These are phyloP conservation scores for Pythium aristosporum DNA, from an alignment of 352 stramenopile species.

Conservation along the genomic window DNA sequence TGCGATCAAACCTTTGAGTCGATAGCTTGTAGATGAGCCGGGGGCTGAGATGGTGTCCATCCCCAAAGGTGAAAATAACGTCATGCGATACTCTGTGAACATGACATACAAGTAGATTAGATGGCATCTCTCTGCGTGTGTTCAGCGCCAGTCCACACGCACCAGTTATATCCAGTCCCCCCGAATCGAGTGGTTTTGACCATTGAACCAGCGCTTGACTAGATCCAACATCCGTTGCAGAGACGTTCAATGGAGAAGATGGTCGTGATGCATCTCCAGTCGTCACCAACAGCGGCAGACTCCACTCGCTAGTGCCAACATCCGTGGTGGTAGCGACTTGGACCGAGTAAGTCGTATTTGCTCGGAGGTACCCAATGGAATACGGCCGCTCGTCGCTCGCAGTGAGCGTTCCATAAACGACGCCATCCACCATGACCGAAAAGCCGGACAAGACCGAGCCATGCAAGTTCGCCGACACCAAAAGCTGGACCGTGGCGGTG, in stretches of 20 bases:
- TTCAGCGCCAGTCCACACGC: background rate
- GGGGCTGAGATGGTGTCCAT: slow-evolving; percentile 21
- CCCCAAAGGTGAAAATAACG: slow-evolving; percentile 4
- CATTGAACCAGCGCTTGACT: slow-evolving; percentile 40
- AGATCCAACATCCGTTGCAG: slow-evolving; percentile 33
- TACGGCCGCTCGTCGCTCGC: slow-evolving; percentile 29
- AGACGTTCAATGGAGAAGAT: slow-evolving; percentile 32
- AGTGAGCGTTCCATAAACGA: slow-evolving; percentile 20
- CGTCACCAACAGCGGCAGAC: slow-evolving; percentile 20
- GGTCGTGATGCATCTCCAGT: slow-evolving; percentile 34
- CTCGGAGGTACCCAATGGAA: slow-evolving; percentile 31
- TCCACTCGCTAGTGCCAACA: slow-evolving; percentile 41
- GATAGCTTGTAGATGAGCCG: slow-evolving; percentile 16
- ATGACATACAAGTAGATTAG: background rate
- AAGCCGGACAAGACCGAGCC: slow-evolving; percentile 47
- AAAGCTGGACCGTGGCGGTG: slow-evolving; percentile 42
- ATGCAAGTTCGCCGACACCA: slow-evolving; percentile 52
- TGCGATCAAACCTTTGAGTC: slow-evolving; percentile 34
- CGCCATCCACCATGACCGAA: slow-evolving; percentile 32
- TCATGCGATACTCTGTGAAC: slow-evolving; percentile 24
- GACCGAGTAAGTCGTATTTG: slow-evolving; percentile 34
- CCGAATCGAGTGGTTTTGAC: slow-evolving; percentile 41
- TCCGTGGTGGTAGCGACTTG: slow-evolving; percentile 41
- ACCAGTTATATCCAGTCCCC: slow-evolving; percentile 47
- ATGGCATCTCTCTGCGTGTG: background rate